Evolutionary conservation across 495 filamentous ascomycete species (phyloP).

Genomic region (Aspergillus bridgeri): DNA sequence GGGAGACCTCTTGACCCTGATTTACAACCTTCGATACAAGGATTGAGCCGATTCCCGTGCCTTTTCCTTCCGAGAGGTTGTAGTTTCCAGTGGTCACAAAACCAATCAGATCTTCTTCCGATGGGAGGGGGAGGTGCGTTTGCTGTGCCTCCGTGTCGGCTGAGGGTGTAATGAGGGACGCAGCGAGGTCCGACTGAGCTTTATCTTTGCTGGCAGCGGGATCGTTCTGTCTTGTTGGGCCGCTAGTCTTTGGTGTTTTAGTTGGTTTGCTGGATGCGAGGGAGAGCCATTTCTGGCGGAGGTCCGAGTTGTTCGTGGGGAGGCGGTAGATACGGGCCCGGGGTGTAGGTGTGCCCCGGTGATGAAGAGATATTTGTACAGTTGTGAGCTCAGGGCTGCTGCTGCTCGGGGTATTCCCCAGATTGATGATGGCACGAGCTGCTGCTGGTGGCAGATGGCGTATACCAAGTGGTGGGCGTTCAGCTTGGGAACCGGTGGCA

Average conservation of each 20-base stretch:
- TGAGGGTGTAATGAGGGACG: conserved; percentile 43
- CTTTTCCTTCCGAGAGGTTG: conserved; percentile 72
- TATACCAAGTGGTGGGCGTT: conserved; percentile 34
- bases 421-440: conserved; percentile 6
- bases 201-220: conserved; percentile 28
- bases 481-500: neutral
- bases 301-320: conserved; percentile 43
- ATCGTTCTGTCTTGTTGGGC: neutral
- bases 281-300: conserved; percentile 54
- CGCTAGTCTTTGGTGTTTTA: conserved; percentile 2
- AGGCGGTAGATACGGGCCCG: conserved; percentile 72
- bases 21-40: conserved; percentile 53
- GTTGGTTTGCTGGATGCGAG: conserved; percentile 17
- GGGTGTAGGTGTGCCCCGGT: conserved; percentile 57
- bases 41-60: conserved; percentile 72
- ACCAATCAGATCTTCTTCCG: conserved; percentile 76
- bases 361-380: conserved; percentile 55
- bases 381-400: conserved; percentile 46
- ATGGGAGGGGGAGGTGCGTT: conserved; percentile 63
- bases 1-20: conserved; percentile 7
- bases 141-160: conserved; percentile 33
- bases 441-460: conserved; percentile 17
- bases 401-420: conserved; percentile 6
- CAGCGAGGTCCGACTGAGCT: conserved; percentile 50
- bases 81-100: conserved; percentile 89